A percentile compares a stretch with the other conserved stretches of the same genome.
Evolutionary conservation across 805 yeast species (phyloP).

Genomic region (Danielozyma ontarioensis): DNA sequence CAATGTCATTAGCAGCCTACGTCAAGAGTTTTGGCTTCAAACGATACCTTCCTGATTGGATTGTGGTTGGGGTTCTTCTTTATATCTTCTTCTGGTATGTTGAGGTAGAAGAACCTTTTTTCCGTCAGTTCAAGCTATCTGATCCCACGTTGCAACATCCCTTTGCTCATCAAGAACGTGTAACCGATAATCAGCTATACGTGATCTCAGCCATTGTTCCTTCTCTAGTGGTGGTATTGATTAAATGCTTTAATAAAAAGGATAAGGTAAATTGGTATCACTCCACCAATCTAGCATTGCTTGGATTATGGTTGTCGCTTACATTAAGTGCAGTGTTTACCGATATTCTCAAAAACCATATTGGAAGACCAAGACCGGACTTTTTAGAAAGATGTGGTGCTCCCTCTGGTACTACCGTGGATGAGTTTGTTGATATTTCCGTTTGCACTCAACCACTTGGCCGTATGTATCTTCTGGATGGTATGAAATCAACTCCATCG

Average conservation of each 20-base stretch:
- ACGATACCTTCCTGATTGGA: constrained; percentile 15
- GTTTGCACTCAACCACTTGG: constrained; percentile 33
- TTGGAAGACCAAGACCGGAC: constrained; percentile 40
- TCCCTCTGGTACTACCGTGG: constrained; percentile 20
- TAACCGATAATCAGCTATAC: constrained; percentile 28
- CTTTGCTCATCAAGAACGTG: constrained; percentile 23
- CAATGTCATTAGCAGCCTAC: neutral
- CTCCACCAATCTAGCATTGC: constrained; percentile 13
- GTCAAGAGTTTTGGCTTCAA: neutral
- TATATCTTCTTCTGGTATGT: constrained; percentile 12
- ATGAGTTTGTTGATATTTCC: constrained; percentile 21
- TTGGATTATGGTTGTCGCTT: constrained; percentile 26
- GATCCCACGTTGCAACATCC: constrained; percentile 34
- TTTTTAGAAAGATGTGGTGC: constrained; percentile 35
- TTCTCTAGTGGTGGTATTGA: constrained; percentile 3
- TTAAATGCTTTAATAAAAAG: too few species aligned
- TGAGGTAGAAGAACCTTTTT: constrained; percentile 18
- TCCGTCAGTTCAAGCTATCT: constrained; percentile 27
- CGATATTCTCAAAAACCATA: constrained; percentile 35
- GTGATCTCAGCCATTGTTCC: constrained; percentile 23
- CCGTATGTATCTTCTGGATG: constrained; percentile 22
- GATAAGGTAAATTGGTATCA: constrained; percentile 1
- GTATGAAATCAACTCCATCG: constrained; percentile 37
- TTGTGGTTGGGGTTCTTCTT: constrained; percentile 12
- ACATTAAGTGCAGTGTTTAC: constrained; percentile 26